A percentile compares a stretch with the other conserved stretches of the same genome.
Evolutionary conservation across 345 rosid genomes (phyloP).

Genomic region (Syzygium aromaticum): DNA sequence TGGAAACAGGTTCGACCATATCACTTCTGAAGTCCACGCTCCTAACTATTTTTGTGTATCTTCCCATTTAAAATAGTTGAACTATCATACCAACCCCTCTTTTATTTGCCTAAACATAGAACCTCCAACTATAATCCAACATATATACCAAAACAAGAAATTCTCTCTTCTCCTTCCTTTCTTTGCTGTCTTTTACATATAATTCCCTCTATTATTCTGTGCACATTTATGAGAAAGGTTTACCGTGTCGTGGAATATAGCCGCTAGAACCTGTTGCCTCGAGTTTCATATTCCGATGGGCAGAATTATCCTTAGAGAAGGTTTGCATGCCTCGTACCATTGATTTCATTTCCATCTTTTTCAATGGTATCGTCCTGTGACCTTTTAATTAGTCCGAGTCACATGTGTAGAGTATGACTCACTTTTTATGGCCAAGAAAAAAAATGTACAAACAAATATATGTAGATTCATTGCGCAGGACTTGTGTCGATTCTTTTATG

Average conservation of each 20-base stretch:
- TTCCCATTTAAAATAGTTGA: background rate
- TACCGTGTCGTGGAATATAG: background rate
- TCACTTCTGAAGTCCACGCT: background rate
- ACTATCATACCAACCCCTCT: background rate
- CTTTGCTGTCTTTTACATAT: background rate
- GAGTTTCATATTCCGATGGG: too few relatives aligned
- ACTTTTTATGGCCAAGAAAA: too few relatives aligned
- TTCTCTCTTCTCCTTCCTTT: background rate
- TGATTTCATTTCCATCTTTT: background rate
- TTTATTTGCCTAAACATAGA: too few relatives aligned
- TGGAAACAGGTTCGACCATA: constrained; percentile 38
- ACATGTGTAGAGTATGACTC: background rate
- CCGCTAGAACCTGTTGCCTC: background rate
- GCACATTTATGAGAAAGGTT: background rate
- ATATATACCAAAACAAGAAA: background rate
- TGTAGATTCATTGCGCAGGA: background rate
- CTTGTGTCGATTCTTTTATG: background rate
- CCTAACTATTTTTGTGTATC: background rate
- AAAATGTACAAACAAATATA: too few relatives aligned
- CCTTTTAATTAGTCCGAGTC: background rate
- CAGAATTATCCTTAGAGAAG: too few relatives aligned
- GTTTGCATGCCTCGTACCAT: background rate
- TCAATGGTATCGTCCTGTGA: background rate
- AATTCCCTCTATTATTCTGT: background rate
- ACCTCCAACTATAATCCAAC: background rate